Evolutionary conservation across 495 filamentous ascomycete genomes (phyloP).

Genomic region (Tuber calosporum): DNA sequence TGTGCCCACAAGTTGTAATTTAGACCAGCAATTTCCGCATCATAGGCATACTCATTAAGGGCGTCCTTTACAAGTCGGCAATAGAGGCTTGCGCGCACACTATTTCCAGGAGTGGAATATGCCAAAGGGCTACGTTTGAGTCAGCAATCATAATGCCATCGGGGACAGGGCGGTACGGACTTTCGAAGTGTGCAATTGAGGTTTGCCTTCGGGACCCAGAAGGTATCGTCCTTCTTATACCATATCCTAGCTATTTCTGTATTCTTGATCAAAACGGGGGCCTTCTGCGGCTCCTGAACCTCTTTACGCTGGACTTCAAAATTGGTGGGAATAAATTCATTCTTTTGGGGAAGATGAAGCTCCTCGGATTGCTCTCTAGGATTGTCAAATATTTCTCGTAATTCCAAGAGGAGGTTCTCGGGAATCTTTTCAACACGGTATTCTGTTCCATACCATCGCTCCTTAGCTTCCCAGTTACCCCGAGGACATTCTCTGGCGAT

Average conservation of each 20-base stretch:
- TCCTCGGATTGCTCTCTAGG: conserved; percentile 57
- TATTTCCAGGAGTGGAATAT: conserved; percentile 66
- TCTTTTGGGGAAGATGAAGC: conserved; percentile 82
- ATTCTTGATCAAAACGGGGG: conserved; percentile 79
- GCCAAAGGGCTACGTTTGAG: conserved; percentile 51
- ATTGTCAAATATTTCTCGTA: conserved; percentile 57
- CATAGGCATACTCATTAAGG: conserved; percentile 89
- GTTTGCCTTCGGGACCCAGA: conserved; percentile 96
- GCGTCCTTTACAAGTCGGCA: conserved; percentile 83
- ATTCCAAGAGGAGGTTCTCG: conserved; percentile 60
- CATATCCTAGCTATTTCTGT: conserved; percentile 78
- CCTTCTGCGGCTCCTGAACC: conserved; percentile 60
- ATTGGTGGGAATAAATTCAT: conserved; percentile 92
- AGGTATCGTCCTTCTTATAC: conserved; percentile 98
- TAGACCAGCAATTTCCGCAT: conserved; percentile 87
- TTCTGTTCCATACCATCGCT: conserved; percentile 98
- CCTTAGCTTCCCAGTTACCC: conserved; percentile 68
- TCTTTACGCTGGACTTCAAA: conserved; percentile 93
- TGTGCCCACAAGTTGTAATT: conserved; percentile 70
- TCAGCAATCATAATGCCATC: conserved; percentile 12
- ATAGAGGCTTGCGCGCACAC: conserved; percentile 72
- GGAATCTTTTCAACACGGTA: conserved; percentile 81
- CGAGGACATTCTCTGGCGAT: conserved; percentile 76
- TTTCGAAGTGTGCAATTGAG: conserved; percentile 73
- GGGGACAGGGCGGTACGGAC: conserved; percentile 13